These are phyloP conservation scores for Metarhizium sp. DNA, from an alignment of 2,329 filamentous ascomycete genomes.

Conservation along the genomic window DNA sequence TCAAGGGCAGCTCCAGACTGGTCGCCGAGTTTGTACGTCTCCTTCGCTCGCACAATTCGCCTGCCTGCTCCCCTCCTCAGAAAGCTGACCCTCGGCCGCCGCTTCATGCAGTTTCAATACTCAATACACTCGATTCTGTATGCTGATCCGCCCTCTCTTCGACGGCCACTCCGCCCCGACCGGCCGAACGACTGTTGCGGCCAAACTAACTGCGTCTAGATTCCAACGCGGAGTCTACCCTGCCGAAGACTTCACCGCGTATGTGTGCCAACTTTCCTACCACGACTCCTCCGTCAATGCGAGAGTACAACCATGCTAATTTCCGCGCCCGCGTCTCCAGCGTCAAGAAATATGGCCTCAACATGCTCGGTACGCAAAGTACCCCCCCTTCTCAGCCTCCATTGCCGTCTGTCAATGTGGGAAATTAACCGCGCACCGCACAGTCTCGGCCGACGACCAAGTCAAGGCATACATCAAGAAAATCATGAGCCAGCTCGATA, in stretches of 20 bases:
- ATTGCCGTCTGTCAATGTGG: background rate
- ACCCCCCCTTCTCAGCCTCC: no score
- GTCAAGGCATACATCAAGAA: conserved; percentile 99
- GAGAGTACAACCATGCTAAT: background rate
- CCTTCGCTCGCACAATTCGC: background rate
- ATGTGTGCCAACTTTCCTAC: conserved; percentile 22
- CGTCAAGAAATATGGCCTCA: conserved; percentile 98
- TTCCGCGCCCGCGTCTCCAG: conserved; percentile 11
- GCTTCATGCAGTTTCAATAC: conserved; percentile 68
- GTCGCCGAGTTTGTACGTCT: conserved; percentile 78
- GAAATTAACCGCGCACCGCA: conserved; percentile 4
- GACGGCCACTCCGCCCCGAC: background rate
- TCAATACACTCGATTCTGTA: conserved; percentile 95
- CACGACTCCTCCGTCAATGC: background rate
- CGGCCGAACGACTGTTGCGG: background rate
- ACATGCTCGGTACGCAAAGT: conserved; percentile 65
- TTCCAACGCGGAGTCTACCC: conserved; percentile 85
- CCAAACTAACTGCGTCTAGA: conserved; percentile 30
- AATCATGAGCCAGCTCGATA: conserved; percentile 95
- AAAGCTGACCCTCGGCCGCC: conserved; percentile 1
- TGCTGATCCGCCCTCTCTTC: conserved; percentile 14
- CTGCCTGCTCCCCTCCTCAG: background rate
- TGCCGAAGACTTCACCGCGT: conserved; percentile 93
- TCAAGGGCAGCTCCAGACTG: conserved; percentile 76
- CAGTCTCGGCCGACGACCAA: conserved; percentile 91